Evolutionary conservation across 371 early-diverging fungal species (phyloP).

Genomic region (Umbelopsis sp.): DNA sequence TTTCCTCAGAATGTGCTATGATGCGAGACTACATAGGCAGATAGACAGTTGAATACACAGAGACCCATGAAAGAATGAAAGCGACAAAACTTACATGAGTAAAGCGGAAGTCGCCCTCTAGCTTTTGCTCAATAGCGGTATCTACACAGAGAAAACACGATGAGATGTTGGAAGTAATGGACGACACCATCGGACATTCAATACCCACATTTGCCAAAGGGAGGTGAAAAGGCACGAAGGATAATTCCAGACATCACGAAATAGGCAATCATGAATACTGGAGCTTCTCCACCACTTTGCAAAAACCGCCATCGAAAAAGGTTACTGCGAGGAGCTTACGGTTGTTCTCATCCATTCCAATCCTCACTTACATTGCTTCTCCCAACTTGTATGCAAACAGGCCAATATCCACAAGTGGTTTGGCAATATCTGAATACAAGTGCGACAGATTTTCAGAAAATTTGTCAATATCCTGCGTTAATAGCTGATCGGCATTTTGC

Average conservation of each 20-base stretch:
- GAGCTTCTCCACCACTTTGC: constrained; percentile 68
- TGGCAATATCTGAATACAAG: constrained; percentile 82
- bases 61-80: background rate
- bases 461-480: constrained; percentile 90
- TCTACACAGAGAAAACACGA: constrained; percentile 35
- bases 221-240: constrained; percentile 80
- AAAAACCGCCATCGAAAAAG: background rate
- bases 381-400: constrained; percentile 85
- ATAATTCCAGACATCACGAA: constrained; percentile 76
- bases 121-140: constrained; percentile 76
- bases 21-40: constrained; percentile 64
- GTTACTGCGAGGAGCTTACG: background rate
- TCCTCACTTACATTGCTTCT: constrained; percentile 71
- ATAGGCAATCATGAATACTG: constrained; percentile 80
- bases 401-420: constrained; percentile 83
- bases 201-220: constrained; percentile 78
- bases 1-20: constrained; percentile 85
- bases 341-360: background rate
- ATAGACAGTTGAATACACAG: background rate
- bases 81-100: constrained; percentile 61
- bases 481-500: constrained; percentile 83
- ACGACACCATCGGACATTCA: background rate
- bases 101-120: constrained; percentile 88
- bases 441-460: constrained; percentile 77
- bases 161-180: background rate